Evolutionary conservation across 768 basidiomycete species (phyloP), one percentile per base, ranked within the genome.

Genomic region (Tephrocybe rancida): DNA sequence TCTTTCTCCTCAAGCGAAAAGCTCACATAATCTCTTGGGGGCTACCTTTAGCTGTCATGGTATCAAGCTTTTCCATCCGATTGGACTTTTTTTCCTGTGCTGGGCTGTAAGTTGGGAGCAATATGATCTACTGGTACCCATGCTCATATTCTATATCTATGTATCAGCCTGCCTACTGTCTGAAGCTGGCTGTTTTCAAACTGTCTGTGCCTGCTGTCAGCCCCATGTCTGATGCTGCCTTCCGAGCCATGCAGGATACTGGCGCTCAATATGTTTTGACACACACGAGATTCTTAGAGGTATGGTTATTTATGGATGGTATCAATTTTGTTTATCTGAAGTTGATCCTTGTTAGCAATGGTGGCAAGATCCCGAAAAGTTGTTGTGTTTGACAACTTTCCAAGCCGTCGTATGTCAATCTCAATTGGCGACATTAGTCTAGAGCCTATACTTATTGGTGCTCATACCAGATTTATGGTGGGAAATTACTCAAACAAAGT

Each of bases 271-370:
- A 30, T 27, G 21, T 32, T 24, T 2, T 51, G 10, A 51, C 50
- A 1, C 50, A 51, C 18, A 35, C 50, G 25, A 51, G 50, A 19
- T 51, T 51, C 34, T 18, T 51, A 3, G 50, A 51, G 50, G 50
- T 51, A 25, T 21, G 21, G 16, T 30, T 5, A 18, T 25, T 42
- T 16, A 4, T 13, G 29, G n/a, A 13, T 30, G 29, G 7, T 13
- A 30, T 30, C 11, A 25, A 5, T 18, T 9, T 21, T 16, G n/a
- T n/a, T n/a, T n/a, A n/a, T n/a, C n/a, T 22, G 7, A n/a, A 29
- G 21, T 4, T 18, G 18, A 30, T 30, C 29, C 5, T 30, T 5
- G 5, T 30, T 13, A 51, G 50, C 41, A 51, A 8, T 51, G 50
- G 50, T 51, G 39, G 27, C 29, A 51, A n/a, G 41, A 51, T 44